phyloP scores from a whole-genome alignment of 345 rosid genomes.

The Erysimum cheiranthoides region DNA sequence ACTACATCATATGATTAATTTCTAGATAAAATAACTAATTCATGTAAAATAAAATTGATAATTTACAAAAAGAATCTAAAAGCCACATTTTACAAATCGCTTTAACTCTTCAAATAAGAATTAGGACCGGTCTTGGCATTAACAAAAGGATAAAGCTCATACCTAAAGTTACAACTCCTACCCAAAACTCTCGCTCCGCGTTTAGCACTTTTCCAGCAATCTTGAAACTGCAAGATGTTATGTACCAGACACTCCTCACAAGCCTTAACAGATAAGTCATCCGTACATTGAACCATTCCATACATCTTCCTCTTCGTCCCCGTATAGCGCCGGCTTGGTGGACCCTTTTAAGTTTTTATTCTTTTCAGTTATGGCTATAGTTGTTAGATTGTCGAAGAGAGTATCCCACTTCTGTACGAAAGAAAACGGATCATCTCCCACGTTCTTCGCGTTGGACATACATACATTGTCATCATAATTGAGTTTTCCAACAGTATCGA shows the following conservation, averaged over 20 bases:
- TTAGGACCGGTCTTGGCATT: background rate
- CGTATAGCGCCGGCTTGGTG: constrained; percentile 34
- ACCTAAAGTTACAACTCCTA: constrained; percentile 25
- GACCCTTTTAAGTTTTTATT: no score
- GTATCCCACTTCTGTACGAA: no score
- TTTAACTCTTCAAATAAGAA: no score
- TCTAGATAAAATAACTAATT: no score
- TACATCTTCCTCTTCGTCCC: constrained; percentile 34
- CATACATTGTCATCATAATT: constrained; percentile 42
- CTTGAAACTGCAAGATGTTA: constrained; percentile 23
- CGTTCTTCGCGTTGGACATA: constrained; percentile 6
- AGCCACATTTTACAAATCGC: no score
- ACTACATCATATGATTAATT: no score
- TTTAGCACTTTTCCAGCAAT: background rate
- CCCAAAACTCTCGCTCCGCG: constrained; percentile 26
- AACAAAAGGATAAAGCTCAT: constrained; percentile 9
- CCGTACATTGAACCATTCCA: constrained; percentile 57
- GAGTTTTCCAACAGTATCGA: constrained; percentile 47
- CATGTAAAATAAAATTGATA: no score
- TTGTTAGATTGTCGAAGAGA: constrained; percentile 26
- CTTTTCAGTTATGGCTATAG: constrained; percentile 1
- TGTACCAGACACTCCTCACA: constrained; percentile 51
- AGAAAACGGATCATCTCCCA: background rate
- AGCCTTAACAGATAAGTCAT: constrained; percentile 44
- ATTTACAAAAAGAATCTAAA: no score